A percentile compares a stretch with the other conserved stretches of the same genome.
These are phyloP conservation scores for Pichia kudriavzevii DNA, from an alignment of 1,139 yeast genomes.

Conservation along the genomic window DNA sequence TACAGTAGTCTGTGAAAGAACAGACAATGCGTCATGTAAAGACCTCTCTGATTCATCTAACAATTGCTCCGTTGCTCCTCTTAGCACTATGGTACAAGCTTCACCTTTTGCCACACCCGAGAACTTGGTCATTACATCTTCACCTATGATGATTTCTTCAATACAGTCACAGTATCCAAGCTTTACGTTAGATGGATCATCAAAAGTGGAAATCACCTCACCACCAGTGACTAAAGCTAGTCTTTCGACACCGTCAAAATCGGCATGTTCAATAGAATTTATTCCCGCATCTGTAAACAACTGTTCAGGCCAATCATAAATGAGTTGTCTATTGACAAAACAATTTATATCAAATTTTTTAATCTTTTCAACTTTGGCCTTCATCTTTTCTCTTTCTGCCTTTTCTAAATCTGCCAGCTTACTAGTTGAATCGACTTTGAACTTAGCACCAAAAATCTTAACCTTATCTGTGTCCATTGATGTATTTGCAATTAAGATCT, in stretches of 20 bases:
- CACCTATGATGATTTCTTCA: constrained; percentile 92
- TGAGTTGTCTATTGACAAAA: constrained; percentile 91
- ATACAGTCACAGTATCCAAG: constrained; percentile 84
- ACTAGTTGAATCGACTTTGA: constrained; percentile 90
- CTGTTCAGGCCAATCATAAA: constrained; percentile 97
- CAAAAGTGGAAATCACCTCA: constrained; percentile 95
- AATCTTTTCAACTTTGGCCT: constrained; percentile 79
- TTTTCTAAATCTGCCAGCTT: constrained; percentile 92
- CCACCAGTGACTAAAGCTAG: constrained; percentile 96
- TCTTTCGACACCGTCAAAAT: constrained; percentile 96
- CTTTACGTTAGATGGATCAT: constrained; percentile 77
- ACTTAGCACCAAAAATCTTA: constrained; percentile 94
- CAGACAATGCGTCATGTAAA: constrained; percentile 92
- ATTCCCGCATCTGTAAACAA: constrained; percentile 80
- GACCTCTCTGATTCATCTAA: constrained; percentile 97
- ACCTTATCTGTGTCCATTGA: constrained; percentile 97
- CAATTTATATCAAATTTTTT: constrained; percentile 76
- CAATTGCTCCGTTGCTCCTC: constrained; percentile 97
- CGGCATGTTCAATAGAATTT: constrained; percentile 96
- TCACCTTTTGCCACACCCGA: constrained; percentile 94
- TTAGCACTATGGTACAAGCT: constrained; percentile 91
- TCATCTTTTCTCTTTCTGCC: constrained; percentile 94
- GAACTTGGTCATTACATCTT: constrained; percentile 76
- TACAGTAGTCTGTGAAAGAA: constrained; percentile 86
- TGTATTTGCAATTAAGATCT: constrained; percentile 87